Base-by-base conservation (phyloP, 768 basidiomycete genomes). In the Rhodosporidiobolus odoratus region DNA sequence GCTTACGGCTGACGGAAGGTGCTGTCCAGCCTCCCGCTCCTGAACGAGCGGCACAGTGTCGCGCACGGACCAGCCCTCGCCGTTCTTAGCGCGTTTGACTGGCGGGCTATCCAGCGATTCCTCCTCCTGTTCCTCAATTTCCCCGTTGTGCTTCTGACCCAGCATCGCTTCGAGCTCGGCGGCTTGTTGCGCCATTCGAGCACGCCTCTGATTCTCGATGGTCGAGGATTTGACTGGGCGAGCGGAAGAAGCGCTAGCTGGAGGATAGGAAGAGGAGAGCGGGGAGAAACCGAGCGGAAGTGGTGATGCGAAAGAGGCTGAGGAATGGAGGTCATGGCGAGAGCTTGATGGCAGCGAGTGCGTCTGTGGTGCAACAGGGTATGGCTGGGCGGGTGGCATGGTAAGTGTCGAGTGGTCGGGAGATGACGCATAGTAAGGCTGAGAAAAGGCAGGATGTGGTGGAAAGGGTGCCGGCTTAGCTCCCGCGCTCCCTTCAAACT, bases 81-180 rank as follows among this genome's bases (percentile, higher is more conserved):
- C 59, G 34, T 32, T 35, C 43, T 17, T 48, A 27, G 50, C 4
- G 2, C 50, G 56, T 9, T 59, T 47, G 58, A 58, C 41, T 19
- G 65, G 45, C 27, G 65, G 41, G 27, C 35, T 27, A 4, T 30
- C 37, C 30, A 3, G 19, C 37, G 40, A 45, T 23, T 40, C 48
- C 5, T 52, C 30, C 12, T 5, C 47, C 2, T 52, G 17, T 6
- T 17, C 57, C 12, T 48, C 64, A 3, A 12, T 23, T 4, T 50
- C 56, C 10, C 10, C 65, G 34, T 66, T 47, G 1, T 48, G 45
- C 15, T 61, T 47, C n/a, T n/a, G 9, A 2, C 45, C 30, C 43
- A 53, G 27, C 62, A 63, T 63, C 52, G 50, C 62, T 30, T 63
- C 62, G 62, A 63, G 62, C 38, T 63, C 62, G 9, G 17, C 21